phyloP scores from a whole-genome alignment of 225 moss, liverwort and hornwort genomes.

The Bryoerythrophyllum caledonicum region DNA sequence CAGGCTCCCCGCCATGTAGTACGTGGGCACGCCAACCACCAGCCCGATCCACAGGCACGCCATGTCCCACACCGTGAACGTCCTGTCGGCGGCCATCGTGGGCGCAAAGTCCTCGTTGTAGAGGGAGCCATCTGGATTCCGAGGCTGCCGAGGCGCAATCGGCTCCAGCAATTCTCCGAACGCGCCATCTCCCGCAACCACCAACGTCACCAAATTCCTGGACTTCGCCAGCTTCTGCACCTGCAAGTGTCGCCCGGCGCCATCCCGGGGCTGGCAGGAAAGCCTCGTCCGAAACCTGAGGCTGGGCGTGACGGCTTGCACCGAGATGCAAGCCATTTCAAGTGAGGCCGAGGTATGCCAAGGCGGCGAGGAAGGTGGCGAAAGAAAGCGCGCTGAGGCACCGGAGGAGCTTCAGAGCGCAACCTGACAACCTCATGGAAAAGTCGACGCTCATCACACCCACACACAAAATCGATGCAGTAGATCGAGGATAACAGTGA shows the following conservation, averaged over 20 bases:
- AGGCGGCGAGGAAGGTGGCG: not conserved
- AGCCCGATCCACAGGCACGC: slow-evolving; percentile 85
- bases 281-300: no score
- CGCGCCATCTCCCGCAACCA: not conserved
- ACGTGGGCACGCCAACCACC: slow-evolving; percentile 88
- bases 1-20: slow-evolving; percentile 93
- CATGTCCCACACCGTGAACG: slow-evolving; percentile 73
- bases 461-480: not conserved
- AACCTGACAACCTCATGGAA: not conserved
- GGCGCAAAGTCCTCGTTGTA: slow-evolving; percentile 79
- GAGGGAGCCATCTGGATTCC: slow-evolving; percentile 54
- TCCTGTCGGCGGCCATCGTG: slow-evolving; percentile 52
- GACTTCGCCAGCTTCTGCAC: not conserved
- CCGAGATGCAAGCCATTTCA: slow-evolving; percentile 33
- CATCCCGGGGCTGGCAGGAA: not conserved
- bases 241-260: not conserved
- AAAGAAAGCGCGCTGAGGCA: not conserved
- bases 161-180: slow-evolving; percentile 72
- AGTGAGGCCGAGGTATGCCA: not conserved
- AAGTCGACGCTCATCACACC: not conserved
- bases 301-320: slow-evolving; percentile 8
- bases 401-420: not conserved
- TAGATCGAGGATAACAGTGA: no score
- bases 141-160: slow-evolving; percentile 51
- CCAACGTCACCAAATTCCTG: not conserved